Evolutionary conservation across 2,329 filamentous ascomycete genomes (phyloP), one percentile per base, ranked within the genome.

Genomic region (Madurella mycetomatis): DNA sequence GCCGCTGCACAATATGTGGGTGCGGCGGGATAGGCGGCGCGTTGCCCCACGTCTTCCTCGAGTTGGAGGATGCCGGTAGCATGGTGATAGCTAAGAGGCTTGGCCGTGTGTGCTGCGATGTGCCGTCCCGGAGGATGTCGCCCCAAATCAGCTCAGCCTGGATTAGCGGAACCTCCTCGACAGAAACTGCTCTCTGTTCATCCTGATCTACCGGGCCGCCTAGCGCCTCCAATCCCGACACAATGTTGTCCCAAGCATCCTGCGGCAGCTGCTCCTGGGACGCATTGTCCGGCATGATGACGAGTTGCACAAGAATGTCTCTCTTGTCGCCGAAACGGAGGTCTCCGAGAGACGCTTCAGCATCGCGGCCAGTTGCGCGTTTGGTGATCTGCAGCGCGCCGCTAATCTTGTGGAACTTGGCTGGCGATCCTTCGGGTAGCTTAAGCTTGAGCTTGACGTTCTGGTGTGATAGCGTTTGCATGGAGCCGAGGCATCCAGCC

Each of bases 341-440:
- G 70, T 99, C 94, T 37, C 94, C 94, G 19, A 99, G 76, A 1
- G 88, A 86, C 9, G 92, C 92, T 72, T 99, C 94, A 0, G 92
- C 94, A 70, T 97, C 94, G 48, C 91, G 86, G 11, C 94, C 94
- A 19, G 92, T 95, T 13, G 92, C 94, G 57, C 94, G 87, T 76
- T 96, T 99, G 2, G 92, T 97, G 59, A 95, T 95, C 68, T 97
- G 92, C 55, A 99, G 76, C 4, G 92, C 94, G 50, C 94, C 94
- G 66, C 90, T 96, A 66, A 99, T 97, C 75, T 99, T 99, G 70
- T 96, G 90, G 69, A 99, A 99, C 68, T 96, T 96, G 64, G 94
- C 94, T 0, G 92, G 94, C 2, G 94, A 99, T 17, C 94, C 94
- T 73, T 99, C 94, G 0, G 94, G 94, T 8, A 99, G 76, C 64